phyloP scores from a whole-genome alignment of 306 rosid genomes.

The Aeschynomene evenia region DNA sequence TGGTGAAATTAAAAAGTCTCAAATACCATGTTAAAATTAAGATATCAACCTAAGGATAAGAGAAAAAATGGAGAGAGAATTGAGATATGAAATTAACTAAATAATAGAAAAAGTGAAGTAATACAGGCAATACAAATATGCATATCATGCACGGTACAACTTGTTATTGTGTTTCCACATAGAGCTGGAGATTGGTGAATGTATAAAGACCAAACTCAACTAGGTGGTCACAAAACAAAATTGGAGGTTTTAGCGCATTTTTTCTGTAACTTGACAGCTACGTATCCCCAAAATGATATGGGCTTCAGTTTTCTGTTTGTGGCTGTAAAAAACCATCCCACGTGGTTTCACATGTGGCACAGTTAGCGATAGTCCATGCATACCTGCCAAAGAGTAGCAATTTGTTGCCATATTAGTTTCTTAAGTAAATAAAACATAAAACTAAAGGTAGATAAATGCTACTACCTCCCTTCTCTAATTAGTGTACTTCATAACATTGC shows the following conservation, averaged over 20 bases:
- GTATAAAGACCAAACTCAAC: background rate
- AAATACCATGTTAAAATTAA: too few species aligned
- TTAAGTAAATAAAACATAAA: background rate
- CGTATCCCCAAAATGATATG: constrained; percentile 73
- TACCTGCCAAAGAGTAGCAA: constrained; percentile 45
- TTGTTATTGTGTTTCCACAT: background rate
- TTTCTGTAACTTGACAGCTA: constrained; percentile 68
- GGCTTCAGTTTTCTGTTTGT: constrained; percentile 71
- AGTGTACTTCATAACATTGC: too few species aligned
- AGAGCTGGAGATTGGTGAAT: background rate
- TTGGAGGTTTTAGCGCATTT: constrained; percentile 26
- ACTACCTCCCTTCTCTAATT: background rate
- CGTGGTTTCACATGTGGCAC: constrained; percentile 72
- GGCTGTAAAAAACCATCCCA: constrained; percentile 88
- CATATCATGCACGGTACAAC: background rate
- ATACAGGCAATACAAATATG: background rate
- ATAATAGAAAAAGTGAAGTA: too few species aligned
- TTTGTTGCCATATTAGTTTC: constrained; percentile 20
- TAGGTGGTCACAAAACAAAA: background rate
- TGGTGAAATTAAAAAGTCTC: too few species aligned
- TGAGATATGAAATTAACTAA: too few species aligned
- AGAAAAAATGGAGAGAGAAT: too few species aligned
- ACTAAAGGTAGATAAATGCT: background rate
- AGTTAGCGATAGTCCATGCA: constrained; percentile 70
- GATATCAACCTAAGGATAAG: too few species aligned